These are phyloP conservation scores for Paraphysoderma sedebokerense DNA, from an alignment of 371 early-diverging fungal species.

Conservation along the genomic window DNA sequence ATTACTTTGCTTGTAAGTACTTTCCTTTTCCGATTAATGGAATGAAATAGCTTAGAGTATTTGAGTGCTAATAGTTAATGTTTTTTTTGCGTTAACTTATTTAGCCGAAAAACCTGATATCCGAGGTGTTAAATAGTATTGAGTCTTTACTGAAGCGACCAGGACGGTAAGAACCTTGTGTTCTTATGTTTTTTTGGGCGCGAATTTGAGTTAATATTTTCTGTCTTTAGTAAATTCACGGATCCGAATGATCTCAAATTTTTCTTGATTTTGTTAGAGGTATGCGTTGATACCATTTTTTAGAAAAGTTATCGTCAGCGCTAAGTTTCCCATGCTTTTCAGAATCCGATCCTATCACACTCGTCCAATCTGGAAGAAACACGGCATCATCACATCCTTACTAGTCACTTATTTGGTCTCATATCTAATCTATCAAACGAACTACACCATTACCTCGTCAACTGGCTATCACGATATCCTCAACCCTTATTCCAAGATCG, in stretches of 20 bases:
- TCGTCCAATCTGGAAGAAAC: constrained; percentile 25
- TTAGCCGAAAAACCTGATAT: constrained; percentile 36
- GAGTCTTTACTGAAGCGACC: constrained; percentile 62
- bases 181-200: constrained; percentile 2
- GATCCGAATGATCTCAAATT: constrained; percentile 45
- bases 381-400: constrained; percentile 47
- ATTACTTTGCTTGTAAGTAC: constrained; percentile 40
- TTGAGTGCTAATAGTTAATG: constrained; percentile 5
- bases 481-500: constrained; percentile 40
- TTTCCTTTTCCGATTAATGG: neutral
- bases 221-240: neutral
- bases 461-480: constrained; percentile 55
- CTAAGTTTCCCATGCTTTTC: neutral
- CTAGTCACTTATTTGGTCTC: constrained; percentile 52
- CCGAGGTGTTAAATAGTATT: constrained; percentile 57
- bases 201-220: neutral
- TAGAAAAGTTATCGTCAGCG: too few relatives aligned
- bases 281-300: constrained; percentile 7
- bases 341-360: neutral
- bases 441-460: constrained; percentile 54
- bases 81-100: too few relatives aligned
- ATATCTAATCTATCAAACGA: constrained; percentile 53
- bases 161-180: constrained; percentile 40
- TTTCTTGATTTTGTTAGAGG: constrained; percentile 66
- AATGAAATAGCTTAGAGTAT: constrained; percentile 9